Evolutionary conservation across 1,139 yeast genomes (phyloP), one percentile per base, ranked within the genome.

Genomic region (Blastobotrys capitulatus): DNA sequence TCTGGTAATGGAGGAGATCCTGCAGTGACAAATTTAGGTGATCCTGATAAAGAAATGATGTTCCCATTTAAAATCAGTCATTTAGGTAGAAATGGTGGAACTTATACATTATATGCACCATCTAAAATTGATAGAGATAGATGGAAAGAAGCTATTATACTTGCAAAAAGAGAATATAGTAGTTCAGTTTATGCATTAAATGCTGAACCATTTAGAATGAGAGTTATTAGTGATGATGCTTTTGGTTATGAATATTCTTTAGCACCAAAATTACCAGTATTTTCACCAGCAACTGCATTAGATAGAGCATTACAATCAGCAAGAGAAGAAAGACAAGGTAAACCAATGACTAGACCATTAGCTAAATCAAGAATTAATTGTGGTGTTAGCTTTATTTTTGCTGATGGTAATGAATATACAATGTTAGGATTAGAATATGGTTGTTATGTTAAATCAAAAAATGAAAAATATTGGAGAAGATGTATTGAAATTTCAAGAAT

Each of bases 241-340:
- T 86, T 86, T 67, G 84, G 82, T 1, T 86, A 84, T 62, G 86
- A 81, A 19, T 74, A 72, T 6, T 66, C 72, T 9, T 76, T 73
- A 46, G 72, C 75, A n/a, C 78, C 86, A 0, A 80, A 79, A 55
- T 63, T 85, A 41, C 89, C 86, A 2, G 70, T 82, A 1, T 76
- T 80, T 50, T 76, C 83, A 0, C 75, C 78, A n/a, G 76, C 78
- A 16, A 86, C 87, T 31, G 85, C 83, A 1, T 64, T 86, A 20
- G 82, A 81, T 54, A 64, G 73, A 6, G 78, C 81, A 4, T 61
- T 77, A 35, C 62, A 63, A 26, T 59, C 58, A 29, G 61, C 64
- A 41, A 60, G 43, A 48, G 55, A 19, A 16, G 49, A 56, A 12
- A 57, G 54, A 16, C 42, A 50, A 36, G 26, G 38, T 2, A 44